Evolutionary conservation across 495 filamentous ascomycete species (phyloP), one percentile per base, ranked within the genome.

Genomic region (Parmelia sp.): DNA sequence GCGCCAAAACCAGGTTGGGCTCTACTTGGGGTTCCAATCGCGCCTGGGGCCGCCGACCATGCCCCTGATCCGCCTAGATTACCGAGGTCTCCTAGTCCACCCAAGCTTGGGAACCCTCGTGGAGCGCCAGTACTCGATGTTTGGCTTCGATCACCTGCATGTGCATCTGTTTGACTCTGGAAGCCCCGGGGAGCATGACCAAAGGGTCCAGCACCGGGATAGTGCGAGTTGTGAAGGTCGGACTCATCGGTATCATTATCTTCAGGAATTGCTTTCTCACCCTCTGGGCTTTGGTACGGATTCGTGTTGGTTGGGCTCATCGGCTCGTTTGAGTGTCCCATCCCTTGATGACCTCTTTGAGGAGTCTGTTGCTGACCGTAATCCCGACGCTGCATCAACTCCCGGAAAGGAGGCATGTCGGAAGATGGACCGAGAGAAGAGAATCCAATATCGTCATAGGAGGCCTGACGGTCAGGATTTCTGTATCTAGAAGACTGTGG

Each of bases 291-390:
- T 67, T 90, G 89, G 71, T 92, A 98, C n/a, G 94, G 95, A 74
- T 98, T 98, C 1, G 94, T 97, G 65, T 96, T 91, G 0, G 93
- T 94, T 42, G 94, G 95, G 71, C 95, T 97, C 65, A 89, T 83
- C 10, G 87, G 87, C 66, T 91, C 89, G 61, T 80, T 63, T 53
- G 60, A 66, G 12, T 73, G 71, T 58, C 73, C 71, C 25, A 82
- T 78, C 57, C 75, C 80, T 57, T 82, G 81, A 60, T 79, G 75
- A 47, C 81, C 76, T 59, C 78, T 81, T 63, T 68, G 83, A 53
- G 78, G 82, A 69, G 79, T 86, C 67, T 80, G 79, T 71, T 87
- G 83, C 42, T 82, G 78, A 17, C 80, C 82, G 57, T 78, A 78
- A 56, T 88, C 83, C 31, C 82, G 78, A 61, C 83, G 80, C 65